Percentiles rank a stretch among this genome's conserved stretches.
These are phyloP conservation scores for Melaleuca alternifolia DNA, from an alignment of 345 rosid genomes.

Conservation along the genomic window DNA sequence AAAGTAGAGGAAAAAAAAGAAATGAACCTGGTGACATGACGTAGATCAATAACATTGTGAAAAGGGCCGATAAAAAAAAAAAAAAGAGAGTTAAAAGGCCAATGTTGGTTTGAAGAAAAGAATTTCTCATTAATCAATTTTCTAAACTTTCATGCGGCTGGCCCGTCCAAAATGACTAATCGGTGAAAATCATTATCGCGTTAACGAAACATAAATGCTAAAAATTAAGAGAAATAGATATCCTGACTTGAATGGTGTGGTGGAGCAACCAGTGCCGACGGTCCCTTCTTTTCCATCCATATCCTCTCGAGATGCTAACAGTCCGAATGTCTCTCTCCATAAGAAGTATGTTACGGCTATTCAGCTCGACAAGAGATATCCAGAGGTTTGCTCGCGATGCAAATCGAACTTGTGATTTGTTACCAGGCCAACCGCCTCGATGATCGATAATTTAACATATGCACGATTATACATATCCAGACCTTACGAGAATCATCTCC, in stretches of 20 bases:
- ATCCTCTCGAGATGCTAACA: background rate
- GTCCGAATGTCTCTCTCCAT: background rate
- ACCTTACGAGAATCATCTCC: background rate
- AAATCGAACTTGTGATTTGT: background rate
- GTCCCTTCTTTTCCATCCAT: no score
- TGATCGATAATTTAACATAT: background rate
- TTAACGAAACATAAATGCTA: background rate
- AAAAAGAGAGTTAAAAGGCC: background rate
- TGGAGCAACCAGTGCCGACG: no score
- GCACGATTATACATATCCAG: background rate
- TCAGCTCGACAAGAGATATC: background rate
- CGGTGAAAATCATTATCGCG: no score
- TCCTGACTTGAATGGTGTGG: background rate
- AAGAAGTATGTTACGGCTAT: background rate
- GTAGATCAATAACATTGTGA: background rate
- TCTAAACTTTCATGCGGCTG: background rate
- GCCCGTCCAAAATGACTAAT: no score
- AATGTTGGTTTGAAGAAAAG: background rate
- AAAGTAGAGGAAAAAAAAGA: background rate
- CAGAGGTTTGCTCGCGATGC: no score
- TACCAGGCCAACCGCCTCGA: background rate
- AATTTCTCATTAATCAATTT: no score
- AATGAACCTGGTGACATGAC: background rate
- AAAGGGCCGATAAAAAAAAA: background rate
- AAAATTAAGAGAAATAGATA: no score